Conservation (phyloP, 352 stramenopile species). For the Globisporangium spiculum region DNA sequence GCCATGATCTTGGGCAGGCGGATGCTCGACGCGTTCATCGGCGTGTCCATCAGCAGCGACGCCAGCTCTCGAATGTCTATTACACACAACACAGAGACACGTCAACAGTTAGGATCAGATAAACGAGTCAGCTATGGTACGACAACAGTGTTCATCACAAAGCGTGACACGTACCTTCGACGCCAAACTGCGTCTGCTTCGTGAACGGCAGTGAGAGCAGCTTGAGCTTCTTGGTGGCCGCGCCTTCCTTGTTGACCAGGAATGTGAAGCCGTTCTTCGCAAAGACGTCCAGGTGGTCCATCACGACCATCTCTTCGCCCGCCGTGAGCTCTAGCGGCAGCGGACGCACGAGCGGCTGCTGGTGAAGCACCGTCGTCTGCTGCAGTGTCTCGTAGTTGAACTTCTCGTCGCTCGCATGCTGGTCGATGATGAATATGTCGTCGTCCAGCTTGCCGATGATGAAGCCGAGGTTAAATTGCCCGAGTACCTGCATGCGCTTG, state of each 20-base stretch:
- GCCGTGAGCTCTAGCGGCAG: constrained; percentile 90
- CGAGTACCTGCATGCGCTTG: constrained; percentile 88
- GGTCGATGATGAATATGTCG: constrained; percentile 98
- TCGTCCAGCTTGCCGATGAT: constrained; percentile 90
- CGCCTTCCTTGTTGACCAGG: constrained; percentile 41
- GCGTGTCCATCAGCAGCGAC: constrained; percentile 72
- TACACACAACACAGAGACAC: neutral
- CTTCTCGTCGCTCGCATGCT: constrained; percentile 97
- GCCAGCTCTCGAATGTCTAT: constrained; percentile 87
- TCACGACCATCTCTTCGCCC: constrained; percentile 92
- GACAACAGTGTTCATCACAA: neutral
- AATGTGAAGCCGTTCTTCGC: constrained; percentile 94
- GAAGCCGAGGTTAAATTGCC: constrained; percentile 98
- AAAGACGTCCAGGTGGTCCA: constrained; percentile 94
- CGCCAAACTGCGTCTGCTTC: constrained; percentile 85
- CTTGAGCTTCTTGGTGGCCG: constrained; percentile 58
- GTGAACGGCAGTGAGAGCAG: constrained; percentile 83
- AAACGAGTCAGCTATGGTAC: constrained; percentile 1
- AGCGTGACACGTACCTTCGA: constrained; percentile 40
- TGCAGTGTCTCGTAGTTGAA: constrained; percentile 75
- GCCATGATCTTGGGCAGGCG: constrained; percentile 93
- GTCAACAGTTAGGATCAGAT: neutral
- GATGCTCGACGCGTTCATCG: constrained; percentile 50
- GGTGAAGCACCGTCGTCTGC: constrained; percentile 90
- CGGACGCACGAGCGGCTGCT: constrained; percentile 94